A percentile compares a stretch with the other conserved stretches of the same genome.
Conservation (phyloP, 169 alveolate species). For the Plasmodium blacklocki region DNA sequence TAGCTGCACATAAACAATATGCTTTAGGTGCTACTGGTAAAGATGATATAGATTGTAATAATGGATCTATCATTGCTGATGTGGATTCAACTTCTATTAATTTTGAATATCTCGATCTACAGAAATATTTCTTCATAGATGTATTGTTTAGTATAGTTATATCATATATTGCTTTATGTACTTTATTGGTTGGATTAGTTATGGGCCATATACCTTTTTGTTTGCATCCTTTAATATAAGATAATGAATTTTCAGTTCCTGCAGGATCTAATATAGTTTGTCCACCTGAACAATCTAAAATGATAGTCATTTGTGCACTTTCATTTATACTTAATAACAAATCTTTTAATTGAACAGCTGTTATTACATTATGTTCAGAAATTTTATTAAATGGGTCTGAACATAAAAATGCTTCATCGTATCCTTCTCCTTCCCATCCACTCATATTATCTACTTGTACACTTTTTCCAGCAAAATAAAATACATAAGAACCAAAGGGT, state of each 20-base stretch:
- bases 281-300: conserved; percentile 91
- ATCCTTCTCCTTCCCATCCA: conserved; percentile 95
- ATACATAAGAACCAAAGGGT: conserved; percentile 88
- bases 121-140: conserved; percentile 88
- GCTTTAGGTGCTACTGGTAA: conserved; percentile 81
- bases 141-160: conserved; percentile 84
- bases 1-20: conserved; percentile 89
- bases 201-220: conserved; percentile 93
- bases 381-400: conserved; percentile 84
- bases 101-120: conserved; percentile 89
- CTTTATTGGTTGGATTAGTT: conserved; percentile 90
- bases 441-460: conserved; percentile 92
- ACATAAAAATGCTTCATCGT: conserved; percentile 93
- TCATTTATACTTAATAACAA: conserved; percentile 80
- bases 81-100: conserved; percentile 88
- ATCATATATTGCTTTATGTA: conserved; percentile 87
- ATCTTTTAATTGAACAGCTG: conserved; percentile 87
- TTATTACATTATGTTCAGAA: conserved; percentile 84
- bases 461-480: conserved; percentile 93
- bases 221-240: conserved; percentile 92
- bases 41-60: conserved; percentile 81
- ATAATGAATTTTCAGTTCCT: conserved; percentile 79
- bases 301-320: conserved; percentile 84
- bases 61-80: conserved; percentile 86
- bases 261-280: conserved; percentile 93